Evolutionary conservation across 2,329 filamentous ascomycete genomes (phyloP).

Genomic region (Epichloe sibirici): DNA sequence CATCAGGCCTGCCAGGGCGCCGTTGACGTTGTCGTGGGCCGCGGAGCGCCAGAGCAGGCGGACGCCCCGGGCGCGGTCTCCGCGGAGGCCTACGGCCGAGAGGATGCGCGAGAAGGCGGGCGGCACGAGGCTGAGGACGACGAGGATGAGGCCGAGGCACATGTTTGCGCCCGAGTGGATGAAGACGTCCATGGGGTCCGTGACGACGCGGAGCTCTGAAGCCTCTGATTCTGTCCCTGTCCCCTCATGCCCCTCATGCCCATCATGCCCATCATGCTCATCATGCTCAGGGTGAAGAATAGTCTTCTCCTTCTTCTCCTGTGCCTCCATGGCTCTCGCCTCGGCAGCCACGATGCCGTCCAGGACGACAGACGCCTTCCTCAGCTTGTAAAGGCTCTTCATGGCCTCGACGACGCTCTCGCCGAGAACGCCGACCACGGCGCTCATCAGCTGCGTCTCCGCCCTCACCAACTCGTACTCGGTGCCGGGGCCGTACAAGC

Average conservation of each 20-base stretch:
- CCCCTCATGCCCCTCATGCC: no score
- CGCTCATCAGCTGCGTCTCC: conserved; percentile 78
- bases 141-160: conserved; percentile 75
- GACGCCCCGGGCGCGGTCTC: conserved; percentile 73
- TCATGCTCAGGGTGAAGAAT: no score
- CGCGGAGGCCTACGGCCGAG: conserved; percentile 80
- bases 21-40: conserved; percentile 77
- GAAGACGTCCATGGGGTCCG: conserved; percentile 71
- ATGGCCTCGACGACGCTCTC: conserved; percentile 87
- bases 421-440: conserved; percentile 78
- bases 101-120: conserved; percentile 81
- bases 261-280: no score
- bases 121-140: conserved; percentile 86
- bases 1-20: conserved; percentile 74
- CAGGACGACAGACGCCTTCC: conserved; percentile 76
- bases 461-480: conserved; percentile 80
- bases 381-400: conserved; percentile 82
- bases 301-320: conserved; percentile 18
- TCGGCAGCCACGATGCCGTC: conserved; percentile 70
- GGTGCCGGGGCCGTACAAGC: conserved; percentile 67
- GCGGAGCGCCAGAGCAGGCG: conserved; percentile 85
- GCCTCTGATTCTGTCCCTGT: conserved; percentile 28
- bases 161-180: conserved; percentile 81
- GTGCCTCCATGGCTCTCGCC: conserved; percentile 31
- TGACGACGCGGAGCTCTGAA: conserved; percentile 44